Base-by-base conservation (phyloP, 768 basidiomycete genomes). In the Russula emetica region DNA sequence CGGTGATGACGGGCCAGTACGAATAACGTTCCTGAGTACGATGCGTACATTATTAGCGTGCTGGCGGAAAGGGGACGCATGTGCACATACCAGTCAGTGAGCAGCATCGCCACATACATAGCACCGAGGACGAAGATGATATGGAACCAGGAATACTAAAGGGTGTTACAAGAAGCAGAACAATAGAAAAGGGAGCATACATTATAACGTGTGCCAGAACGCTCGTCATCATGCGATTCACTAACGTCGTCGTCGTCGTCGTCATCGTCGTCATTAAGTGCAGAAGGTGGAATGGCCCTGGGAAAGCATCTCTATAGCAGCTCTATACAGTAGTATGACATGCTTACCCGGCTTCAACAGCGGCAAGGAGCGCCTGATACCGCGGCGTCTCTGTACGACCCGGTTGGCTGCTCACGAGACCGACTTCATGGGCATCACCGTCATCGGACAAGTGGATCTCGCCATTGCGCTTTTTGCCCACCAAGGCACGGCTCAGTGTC, bases 91-190 rank as follows among this genome's bases (percentile, higher is more conserved):
- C 97, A 98, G 76, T 99, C 96, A 1, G 96, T 99, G 59, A 99
- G 76, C 16, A 99, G 79, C 84, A 97, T 95, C 7, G 92, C 94
- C 28, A 98, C 94, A 75, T 99, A 99, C 97, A 98, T 98, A 16
- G 94, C 81, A 32, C 86, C 97, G 69, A 98, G 88, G 51, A 90
- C 85, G 72, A 98, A 99, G 71, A 99, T 98, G 74, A 98, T 77
- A 72, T 99, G 97, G 85, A 99, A 98, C 94, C 94, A 99, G 1
- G 94, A 85, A 73, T 99, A 99, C 94, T 97, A 69, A n/a, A 38
- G 10, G 47, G 32, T 38, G 42, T 70, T 24, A 70, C 16, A 67
- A 30, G 22, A 22, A 28, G 34, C 6, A 34, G 42, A 13, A 11
- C 38, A 28, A 30, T 62, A 45, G 42, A 38, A 6, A 24, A 60